Conservation (phyloP, 306 rosid species). For the Astragalus membranaceus region DNA sequence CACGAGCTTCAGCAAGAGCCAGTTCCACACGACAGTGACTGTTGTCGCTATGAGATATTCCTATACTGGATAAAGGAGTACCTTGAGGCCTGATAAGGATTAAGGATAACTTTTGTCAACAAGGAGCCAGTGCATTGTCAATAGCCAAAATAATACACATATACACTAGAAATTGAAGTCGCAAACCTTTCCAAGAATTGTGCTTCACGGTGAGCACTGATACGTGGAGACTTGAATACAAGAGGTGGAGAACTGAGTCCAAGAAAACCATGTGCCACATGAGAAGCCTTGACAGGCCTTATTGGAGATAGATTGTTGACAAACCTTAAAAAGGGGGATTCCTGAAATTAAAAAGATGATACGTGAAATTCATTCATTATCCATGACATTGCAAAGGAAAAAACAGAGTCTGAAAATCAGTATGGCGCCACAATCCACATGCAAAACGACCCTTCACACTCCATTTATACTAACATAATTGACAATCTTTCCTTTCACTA, state of each 20-base stretch:
- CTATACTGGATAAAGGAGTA: slow-evolving; percentile 20
- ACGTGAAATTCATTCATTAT: not conserved
- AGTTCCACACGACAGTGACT: not conserved
- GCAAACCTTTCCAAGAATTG: slow-evolving; percentile 40
- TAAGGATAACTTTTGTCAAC: not conserved
- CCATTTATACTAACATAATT: not conserved
- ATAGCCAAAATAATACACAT: not conserved
- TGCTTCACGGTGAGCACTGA: slow-evolving; percentile 28
- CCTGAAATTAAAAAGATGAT: slow-evolving; percentile 33
- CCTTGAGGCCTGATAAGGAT: slow-evolving; percentile 34
- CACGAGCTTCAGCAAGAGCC: slow-evolving; percentile 20
- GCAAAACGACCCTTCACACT: not conserved
- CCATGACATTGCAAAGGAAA: not conserved
- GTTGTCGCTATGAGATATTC: slow-evolving; percentile 21
- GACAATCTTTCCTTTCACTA: not conserved
- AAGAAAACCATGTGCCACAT: slow-evolving; percentile 23
- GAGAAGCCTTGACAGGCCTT: slow-evolving; percentile 29
- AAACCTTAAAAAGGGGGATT: slow-evolving; percentile 38
- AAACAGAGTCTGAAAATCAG: not conserved
- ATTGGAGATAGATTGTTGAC: slow-evolving; percentile 44
- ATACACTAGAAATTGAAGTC: not conserved
- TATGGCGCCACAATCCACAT: not conserved
- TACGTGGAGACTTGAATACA: slow-evolving; percentile 49
- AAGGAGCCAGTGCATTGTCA: not conserved
- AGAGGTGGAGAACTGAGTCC: slow-evolving; percentile 49